Evolutionary conservation across 176 grass and related monocot species (phyloP).

Genomic region (Oryza longistaminata): DNA sequence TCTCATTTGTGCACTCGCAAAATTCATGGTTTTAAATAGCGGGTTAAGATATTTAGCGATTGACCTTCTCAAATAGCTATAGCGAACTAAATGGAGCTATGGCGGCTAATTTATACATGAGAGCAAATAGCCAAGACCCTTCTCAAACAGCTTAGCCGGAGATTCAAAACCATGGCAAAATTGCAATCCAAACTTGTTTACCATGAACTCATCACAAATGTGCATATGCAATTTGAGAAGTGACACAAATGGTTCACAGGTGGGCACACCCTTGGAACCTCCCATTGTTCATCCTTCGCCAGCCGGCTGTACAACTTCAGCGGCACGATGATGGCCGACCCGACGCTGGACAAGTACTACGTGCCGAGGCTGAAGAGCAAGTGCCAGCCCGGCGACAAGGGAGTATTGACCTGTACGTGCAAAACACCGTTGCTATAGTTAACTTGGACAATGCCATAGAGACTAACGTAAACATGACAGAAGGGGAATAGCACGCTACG

Average conservation of each 20-base stretch:
- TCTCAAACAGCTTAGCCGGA: too few relatives aligned
- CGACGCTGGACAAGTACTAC: conserved; percentile 57
- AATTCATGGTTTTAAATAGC: not conserved
- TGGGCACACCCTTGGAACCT: conserved; percentile 70
- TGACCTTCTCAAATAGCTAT: too few relatives aligned
- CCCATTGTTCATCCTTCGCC: conserved; percentile 68
- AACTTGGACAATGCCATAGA: too few relatives aligned
- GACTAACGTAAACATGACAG: too few relatives aligned
- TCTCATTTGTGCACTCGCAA: not conserved
- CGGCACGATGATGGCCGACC: conserved; percentile 46
- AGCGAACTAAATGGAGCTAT: too few relatives aligned
- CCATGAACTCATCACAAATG: not conserved
- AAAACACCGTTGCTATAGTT: too few relatives aligned
- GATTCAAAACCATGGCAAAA: not conserved
- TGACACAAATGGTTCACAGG: conserved; percentile 41
- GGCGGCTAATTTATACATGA: too few relatives aligned
- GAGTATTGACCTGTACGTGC: too few relatives aligned
- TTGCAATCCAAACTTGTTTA: not conserved
- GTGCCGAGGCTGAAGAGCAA: conserved; percentile 44
- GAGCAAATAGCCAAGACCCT: too few relatives aligned
- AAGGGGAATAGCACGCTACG: too few relatives aligned
- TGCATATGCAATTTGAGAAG: not conserved
- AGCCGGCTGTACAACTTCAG: conserved; percentile 70
- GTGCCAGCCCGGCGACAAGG: conserved; percentile 47
- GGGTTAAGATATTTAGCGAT: too few relatives aligned